phyloP scores from a whole-genome alignment of 257 asterid genomes.

The Ocimum tenuiflorum region DNA sequence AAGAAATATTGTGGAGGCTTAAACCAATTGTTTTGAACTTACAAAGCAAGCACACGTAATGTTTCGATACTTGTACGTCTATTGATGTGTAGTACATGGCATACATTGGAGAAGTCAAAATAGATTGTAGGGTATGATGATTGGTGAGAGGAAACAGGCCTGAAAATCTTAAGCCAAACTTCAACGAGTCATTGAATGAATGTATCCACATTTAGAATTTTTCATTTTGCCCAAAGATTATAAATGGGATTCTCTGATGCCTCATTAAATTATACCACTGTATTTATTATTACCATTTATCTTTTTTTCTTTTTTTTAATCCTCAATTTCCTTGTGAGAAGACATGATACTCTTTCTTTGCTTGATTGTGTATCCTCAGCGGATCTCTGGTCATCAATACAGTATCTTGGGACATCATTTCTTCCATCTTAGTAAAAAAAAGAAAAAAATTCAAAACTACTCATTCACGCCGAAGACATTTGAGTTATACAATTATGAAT shows the following conservation, averaged over 20 bases:
- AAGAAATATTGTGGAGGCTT: no score
- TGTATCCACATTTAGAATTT: slow-evolving; percentile 20
- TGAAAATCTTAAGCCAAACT: slow-evolving; percentile 16
- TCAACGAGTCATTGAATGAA: slow-evolving; percentile 27
- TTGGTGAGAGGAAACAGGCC: slow-evolving; percentile 21
- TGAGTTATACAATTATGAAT: not conserved
- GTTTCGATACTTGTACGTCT: no score
- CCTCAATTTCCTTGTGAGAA: slow-evolving; percentile 11
- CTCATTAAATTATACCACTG: no score
- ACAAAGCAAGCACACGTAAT: no score
- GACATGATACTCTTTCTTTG: slow-evolving; percentile 16
- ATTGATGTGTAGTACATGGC: no score
- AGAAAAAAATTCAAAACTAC: not conserved
- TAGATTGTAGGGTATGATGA: slow-evolving; percentile 36
- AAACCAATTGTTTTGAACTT: no score
- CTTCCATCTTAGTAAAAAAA: not conserved
- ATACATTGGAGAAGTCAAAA: slow-evolving; percentile 41
- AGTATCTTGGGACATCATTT: slow-evolving; percentile 52
- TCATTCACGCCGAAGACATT: not conserved
- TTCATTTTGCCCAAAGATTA: slow-evolving; percentile 18
- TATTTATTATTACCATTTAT: slow-evolving; percentile 15
- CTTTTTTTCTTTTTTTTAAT: not conserved
- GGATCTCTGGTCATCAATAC: slow-evolving; percentile 48
- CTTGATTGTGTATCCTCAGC: slow-evolving; percentile 30
- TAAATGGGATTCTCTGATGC: slow-evolving; percentile 29